phyloP scores from a whole-genome alignment of 2,329 filamentous ascomycete genomes.

The Microthyrium microscopicum region DNA sequence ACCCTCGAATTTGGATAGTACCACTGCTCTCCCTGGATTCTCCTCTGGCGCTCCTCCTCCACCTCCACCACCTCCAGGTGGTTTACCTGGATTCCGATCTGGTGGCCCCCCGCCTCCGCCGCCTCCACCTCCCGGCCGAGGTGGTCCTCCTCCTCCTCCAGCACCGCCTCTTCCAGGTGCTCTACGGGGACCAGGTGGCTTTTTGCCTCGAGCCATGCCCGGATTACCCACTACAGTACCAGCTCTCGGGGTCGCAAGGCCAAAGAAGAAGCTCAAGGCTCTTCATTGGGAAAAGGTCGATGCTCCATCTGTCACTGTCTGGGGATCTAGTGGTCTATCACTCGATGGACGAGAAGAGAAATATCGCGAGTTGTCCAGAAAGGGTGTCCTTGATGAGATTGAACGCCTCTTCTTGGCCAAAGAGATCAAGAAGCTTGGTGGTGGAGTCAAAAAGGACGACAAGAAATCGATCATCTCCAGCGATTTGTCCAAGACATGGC shows the following conservation, averaged over 20 bases:
- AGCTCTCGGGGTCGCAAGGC: slow-evolving; percentile 63
- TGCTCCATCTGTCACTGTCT: slow-evolving; percentile 76
- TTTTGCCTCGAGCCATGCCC: slow-evolving; percentile 45
- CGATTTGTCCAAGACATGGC: slow-evolving; percentile 76
- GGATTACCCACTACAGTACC: slow-evolving; percentile 36
- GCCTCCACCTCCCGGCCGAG: slow-evolving; percentile 22
- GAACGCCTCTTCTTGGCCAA: slow-evolving; percentile 96
- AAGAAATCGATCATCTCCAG: slow-evolving; percentile 95
- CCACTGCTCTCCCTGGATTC: slow-evolving; percentile 27
- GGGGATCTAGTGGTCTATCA: slow-evolving; percentile 77
- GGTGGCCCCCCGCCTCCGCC: slow-evolving; percentile 27
- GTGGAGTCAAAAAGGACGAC: slow-evolving; percentile 61
- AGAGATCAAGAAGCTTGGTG: slow-evolving; percentile 75
- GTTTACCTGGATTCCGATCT: slow-evolving; percentile 17
- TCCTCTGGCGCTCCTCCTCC: slow-evolving; percentile 24
- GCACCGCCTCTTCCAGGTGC: slow-evolving; percentile 45
- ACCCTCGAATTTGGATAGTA: too few relatives aligned
- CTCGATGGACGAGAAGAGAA: slow-evolving; percentile 85
- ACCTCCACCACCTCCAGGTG: slow-evolving; percentile 29
- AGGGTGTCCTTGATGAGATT: slow-evolving; percentile 92
- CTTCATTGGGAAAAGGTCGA: slow-evolving; percentile 99
- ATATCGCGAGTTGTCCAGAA: slow-evolving; percentile 80
- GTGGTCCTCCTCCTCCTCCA: slow-evolving; percentile 46
- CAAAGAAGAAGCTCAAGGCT: slow-evolving; percentile 99
- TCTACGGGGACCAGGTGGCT: slow-evolving; percentile 48